Conservation (phyloP, 192 early-diverging fungal genomes). For the Lobosporangium transversale region DNA sequence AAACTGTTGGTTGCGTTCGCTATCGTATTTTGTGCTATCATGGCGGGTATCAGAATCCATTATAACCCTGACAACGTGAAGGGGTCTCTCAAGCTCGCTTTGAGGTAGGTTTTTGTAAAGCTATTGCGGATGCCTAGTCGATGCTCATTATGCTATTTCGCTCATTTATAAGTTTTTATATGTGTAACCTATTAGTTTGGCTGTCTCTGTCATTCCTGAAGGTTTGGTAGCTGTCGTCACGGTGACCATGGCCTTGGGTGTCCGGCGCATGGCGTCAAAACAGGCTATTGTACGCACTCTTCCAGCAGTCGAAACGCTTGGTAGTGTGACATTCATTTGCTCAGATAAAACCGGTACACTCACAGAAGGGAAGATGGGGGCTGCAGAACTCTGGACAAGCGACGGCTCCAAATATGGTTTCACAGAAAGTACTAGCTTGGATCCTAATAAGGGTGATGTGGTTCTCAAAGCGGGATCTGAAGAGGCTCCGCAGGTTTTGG, state of each 20-base stretch:
- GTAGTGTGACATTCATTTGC: constrained; percentile 96
- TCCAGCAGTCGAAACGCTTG: constrained; percentile 94
- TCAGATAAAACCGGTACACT: constrained; percentile 97
- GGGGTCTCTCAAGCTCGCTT: constrained; percentile 84
- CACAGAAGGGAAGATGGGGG: constrained; percentile 98
- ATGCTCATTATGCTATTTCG: no score
- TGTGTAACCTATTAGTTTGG: constrained; percentile 70
- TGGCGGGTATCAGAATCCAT: constrained; percentile 84
- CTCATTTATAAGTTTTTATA: no score
- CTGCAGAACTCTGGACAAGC: constrained; percentile 82
- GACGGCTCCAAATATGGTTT: constrained; percentile 74
- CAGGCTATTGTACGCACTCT: constrained; percentile 93
- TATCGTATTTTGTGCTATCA: constrained; percentile 80
- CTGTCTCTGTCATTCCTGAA: constrained; percentile 97
- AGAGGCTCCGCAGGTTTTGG: constrained; percentile 51
- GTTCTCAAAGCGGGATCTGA: constrained; percentile 25
- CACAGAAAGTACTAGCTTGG: constrained; percentile 65
- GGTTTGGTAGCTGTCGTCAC: constrained; percentile 98
- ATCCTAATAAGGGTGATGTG: constrained; percentile 60
- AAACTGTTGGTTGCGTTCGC: constrained; percentile 86
- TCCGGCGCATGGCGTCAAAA: constrained; percentile 89
- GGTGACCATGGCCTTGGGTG: constrained; percentile 96
- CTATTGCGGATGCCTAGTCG: neutral
- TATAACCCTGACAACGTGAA: constrained; percentile 69
- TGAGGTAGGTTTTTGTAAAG: constrained; percentile 61